Evolutionary conservation across 257 asterid genomes (phyloP).

Genomic region (Primulina huaijiensis): DNA sequence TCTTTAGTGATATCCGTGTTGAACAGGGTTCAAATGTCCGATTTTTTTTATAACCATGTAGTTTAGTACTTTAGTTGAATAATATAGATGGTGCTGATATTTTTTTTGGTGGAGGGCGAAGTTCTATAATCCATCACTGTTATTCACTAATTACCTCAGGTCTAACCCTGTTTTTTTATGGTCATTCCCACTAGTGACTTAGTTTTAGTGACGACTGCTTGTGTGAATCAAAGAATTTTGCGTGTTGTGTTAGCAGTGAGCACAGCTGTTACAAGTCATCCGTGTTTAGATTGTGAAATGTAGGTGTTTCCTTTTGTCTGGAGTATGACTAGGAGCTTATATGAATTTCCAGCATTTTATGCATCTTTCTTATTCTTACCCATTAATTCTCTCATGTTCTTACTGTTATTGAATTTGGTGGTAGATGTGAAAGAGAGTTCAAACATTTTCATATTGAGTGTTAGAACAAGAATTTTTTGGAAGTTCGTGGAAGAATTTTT

Average conservation of each 20-base stretch:
- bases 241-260: neutral
- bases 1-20: neutral
- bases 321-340: neutral
- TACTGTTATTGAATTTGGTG: neutral
- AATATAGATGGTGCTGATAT: neutral
- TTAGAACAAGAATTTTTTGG: neutral
- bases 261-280: neutral
- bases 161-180: neutral
- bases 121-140: neutral
- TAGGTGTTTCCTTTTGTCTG: neutral
- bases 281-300: neutral
- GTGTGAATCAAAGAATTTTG: neutral
- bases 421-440: conserved; percentile 2
- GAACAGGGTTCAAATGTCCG: conserved; percentile 5
- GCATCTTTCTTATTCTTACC: neutral
- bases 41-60: neutral
- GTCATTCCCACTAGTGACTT: neutral
- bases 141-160: neutral
- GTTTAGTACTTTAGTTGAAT: conserved; percentile 1
- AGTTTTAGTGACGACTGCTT: neutral
- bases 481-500: conserved; percentile 5
- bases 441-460: neutral
- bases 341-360: neutral
- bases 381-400: neutral
- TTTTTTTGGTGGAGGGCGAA: neutral